These are phyloP conservation scores for Chlamydomonas eustigma DNA, from an alignment of 139 green algal genomes.

Conservation along the genomic window DNA sequence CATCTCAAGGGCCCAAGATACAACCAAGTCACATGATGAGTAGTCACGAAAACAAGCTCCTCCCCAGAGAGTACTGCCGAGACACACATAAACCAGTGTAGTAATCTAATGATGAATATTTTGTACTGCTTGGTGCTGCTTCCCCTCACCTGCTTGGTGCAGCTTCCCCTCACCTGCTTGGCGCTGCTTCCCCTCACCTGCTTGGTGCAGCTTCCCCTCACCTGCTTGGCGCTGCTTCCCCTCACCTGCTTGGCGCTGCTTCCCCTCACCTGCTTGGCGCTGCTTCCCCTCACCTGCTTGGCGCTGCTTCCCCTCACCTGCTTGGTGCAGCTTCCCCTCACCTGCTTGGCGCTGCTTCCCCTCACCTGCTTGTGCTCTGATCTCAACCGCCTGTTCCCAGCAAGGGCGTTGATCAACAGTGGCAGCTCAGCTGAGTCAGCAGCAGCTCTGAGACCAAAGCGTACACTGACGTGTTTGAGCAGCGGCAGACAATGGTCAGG, in stretches of 20 bases:
- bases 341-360: not conserved
- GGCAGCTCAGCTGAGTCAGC: not conserved
- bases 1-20: too few relatives aligned
- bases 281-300: not conserved
- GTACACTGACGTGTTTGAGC: not conserved
- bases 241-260: not conserved
- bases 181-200: not conserved
- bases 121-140: too few relatives aligned
- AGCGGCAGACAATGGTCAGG: not conserved
- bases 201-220: not conserved
- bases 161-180: not conserved
- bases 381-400: not conserved
- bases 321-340: too few relatives aligned
- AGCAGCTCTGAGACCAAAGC: not conserved
- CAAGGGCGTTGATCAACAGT: not conserved
- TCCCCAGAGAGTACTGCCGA: too few relatives aligned
- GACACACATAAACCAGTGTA: too few relatives aligned
- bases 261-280: not conserved
- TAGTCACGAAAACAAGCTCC: too few relatives aligned
- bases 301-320: not conserved
- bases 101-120: too few relatives aligned
- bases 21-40: too few relatives aligned
- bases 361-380: not conserved
- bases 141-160: too few relatives aligned
- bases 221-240: not conserved